Evolutionary conservation across 371 early-diverging fungal species (phyloP).

Genomic region (Syncephalastrum monosporum): DNA sequence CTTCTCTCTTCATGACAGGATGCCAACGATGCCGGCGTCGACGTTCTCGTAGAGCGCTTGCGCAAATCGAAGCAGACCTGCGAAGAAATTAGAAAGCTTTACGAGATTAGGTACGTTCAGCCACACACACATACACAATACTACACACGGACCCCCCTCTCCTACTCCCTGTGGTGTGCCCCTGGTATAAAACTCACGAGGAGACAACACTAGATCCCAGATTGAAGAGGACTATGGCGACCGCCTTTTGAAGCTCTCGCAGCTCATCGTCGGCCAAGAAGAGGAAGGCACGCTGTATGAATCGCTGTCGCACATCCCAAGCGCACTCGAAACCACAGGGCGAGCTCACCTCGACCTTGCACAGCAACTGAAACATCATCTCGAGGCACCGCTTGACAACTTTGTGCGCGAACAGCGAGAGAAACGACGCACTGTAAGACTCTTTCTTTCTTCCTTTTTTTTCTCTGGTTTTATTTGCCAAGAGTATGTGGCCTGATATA

Average conservation of each 20-base stretch:
- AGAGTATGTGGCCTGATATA: neutral
- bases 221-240: slow-evolving; percentile 32
- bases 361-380: slow-evolving; percentile 38
- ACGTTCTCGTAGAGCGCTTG: slow-evolving; percentile 14
- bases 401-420: slow-evolving; percentile 46
- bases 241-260: slow-evolving; percentile 23
- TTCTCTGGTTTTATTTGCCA: neutral
- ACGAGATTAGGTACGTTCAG: slow-evolving; percentile 20
- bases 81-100: slow-evolving; percentile 23
- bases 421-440: slow-evolving; percentile 29
- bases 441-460: neutral
- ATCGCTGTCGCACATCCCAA: slow-evolving; percentile 38
- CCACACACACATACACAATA: too few relatives aligned
- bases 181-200: neutral
- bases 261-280: slow-evolving; percentile 29
- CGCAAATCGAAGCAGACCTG: slow-evolving; percentile 26
- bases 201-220: slow-evolving; percentile 15
- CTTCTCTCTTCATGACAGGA: slow-evolving; percentile 8
- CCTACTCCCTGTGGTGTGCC: too few relatives aligned
- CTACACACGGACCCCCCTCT: too few relatives aligned
- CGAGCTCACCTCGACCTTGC: slow-evolving; percentile 49
- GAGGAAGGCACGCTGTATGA: slow-evolving; percentile 45
- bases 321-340: slow-evolving; percentile 43
- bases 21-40: slow-evolving; percentile 19
- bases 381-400: slow-evolving; percentile 36